Base-by-base conservation (phyloP, 2,329 filamentous ascomycete species). In the Penicillium occitanis region DNA sequence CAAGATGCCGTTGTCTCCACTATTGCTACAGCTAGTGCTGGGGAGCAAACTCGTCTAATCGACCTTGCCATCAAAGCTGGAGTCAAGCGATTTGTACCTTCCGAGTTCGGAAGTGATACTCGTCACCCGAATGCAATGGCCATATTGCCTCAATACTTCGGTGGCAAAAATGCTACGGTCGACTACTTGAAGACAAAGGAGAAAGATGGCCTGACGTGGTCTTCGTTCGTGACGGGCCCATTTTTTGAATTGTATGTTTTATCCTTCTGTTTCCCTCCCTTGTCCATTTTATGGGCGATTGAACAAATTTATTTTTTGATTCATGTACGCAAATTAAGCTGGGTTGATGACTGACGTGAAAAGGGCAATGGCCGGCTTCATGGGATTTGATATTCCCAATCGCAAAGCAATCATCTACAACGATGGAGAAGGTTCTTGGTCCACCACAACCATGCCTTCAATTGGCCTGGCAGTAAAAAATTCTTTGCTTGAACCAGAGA, bases 21-120 rank as follows among this genome's bases (percentile, higher is more conserved):
- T n/a, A 53, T 62, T n/a, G 44, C 60, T 13, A 62, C 44, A 28
- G 33, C 46, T 11, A 40, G 33, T 30, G 13, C n/a, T 2, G 22
- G 5, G 11, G 7, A 40, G 13, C 46, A 62, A n/a, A 19, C 10
- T 11, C 30, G 19, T 33, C 22, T 51, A 17, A 61, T 65, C 19
- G 48, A 55, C 25, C 37, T 53, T 14, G 57, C 63, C n/a, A 53
- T 65, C n/a, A 65, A 65, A 30, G 63, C 63, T 57, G 63, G 63
- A 19, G 63, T 65, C n/a, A 53, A 65, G 19, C 35, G 57, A 40
- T 65, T 65, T 25, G 28, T 65, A 10, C 57, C 63, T 44, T 65
- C 63, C 33, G 63, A 65, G 40, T 65, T 65, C 28, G 63, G 63
- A 2, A 44, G 46, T 8, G 63, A 65, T 40, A 65, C 57, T 14